Evolutionary conservation across 2,329 filamentous ascomycete genomes (phyloP), one percentile per base, ranked within the genome.

Genomic region (Cordyceps fumosorosea): DNA sequence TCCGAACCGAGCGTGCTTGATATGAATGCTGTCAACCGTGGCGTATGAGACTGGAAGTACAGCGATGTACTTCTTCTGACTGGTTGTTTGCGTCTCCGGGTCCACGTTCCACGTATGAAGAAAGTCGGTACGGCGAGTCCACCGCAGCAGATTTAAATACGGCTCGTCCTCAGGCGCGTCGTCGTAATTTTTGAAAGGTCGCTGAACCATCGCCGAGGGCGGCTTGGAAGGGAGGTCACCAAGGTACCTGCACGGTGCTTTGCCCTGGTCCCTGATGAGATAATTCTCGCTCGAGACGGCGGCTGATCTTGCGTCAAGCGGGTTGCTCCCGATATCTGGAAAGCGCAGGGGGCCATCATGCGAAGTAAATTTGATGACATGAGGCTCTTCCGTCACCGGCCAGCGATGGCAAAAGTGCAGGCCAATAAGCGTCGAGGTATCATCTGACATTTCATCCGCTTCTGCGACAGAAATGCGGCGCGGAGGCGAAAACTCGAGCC

Each of bases 91-190:
- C 32, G 61, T 55, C 3, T 40, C 14, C 1, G 66, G 44, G 34
- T 67, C 64, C 47, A 64, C 1, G 0, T 56, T 34, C 5, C 71
- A 14, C 1, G 58, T 71, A 64, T 87, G 84, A 5, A 90, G 76
- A 55, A 87, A 85, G 67, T 89, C 86, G 3, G 77, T 75, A 50
- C 84, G 78, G 61, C 78, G 81, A 0, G 84, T 80, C 71, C 84
- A 84, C 48, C 71, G 77, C 20, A 67, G 72, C 0, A 86, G 67
- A 2, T 74, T 73, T 2, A 87, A 64, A 67, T 86, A 84, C 0
- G 80, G 75, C 0, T 71, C 72, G n/a, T 29, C 3, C 26, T 84
- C 73, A 2, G 79, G 78, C 0, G 75, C 74, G 0, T 77, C 66
- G 0, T 75, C 72, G 48, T 77, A 79, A 1, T 70, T 70, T 0